Evolutionary conservation across 352 stramenopile genomes (phyloP), one percentile per base, ranked within the genome.

Genomic region (Bremia lactucae): DNA sequence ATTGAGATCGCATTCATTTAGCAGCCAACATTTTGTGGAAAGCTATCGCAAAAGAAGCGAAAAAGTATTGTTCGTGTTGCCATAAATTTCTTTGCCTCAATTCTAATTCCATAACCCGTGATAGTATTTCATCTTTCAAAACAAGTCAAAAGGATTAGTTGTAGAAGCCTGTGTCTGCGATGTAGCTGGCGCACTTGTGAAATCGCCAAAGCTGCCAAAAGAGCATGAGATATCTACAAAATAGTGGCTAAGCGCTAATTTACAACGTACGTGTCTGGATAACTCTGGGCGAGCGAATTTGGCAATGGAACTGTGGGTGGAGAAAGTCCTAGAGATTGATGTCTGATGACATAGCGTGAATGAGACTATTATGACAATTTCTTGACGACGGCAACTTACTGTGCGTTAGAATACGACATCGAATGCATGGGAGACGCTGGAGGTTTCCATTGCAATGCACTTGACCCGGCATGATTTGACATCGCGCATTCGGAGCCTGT

Each of bases 81-180:
- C n/a, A n/a, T n/a, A n/a, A n/a, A n/a, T n/a, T n/a, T n/a, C n/a
- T n/a, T n/a, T n/a, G n/a, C n/a, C n/a, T n/a, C n/a, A n/a, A n/a
- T n/a, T n/a, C n/a, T n/a, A n/a, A n/a, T n/a, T n/a, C n/a, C n/a
- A n/a, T n/a, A n/a, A n/a, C n/a, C n/a, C n/a, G n/a, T n/a, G 35
- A 25, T 31, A 25, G 16, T n/a, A 14, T 14, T 20, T 31, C n/a
- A 37, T 49, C 44, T 28, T 55, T 78, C 52, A 90, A 58, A 90
- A 87, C 70, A 90, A 75, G 52, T 90, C 78, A 56, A 90, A 87
- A 37, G 75, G 78, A 46, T 90, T 90, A 24, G 75, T 65, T 20
- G 75, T 46, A 29, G 65, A 55, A 13, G 64, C 55, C 4, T 52
- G 21, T 2, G 46, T 42, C 49, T 65, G 68, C 10, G 35, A 42